Conservation (phyloP, 208 protist species). For the Acanthamoeba sp. region DNA sequence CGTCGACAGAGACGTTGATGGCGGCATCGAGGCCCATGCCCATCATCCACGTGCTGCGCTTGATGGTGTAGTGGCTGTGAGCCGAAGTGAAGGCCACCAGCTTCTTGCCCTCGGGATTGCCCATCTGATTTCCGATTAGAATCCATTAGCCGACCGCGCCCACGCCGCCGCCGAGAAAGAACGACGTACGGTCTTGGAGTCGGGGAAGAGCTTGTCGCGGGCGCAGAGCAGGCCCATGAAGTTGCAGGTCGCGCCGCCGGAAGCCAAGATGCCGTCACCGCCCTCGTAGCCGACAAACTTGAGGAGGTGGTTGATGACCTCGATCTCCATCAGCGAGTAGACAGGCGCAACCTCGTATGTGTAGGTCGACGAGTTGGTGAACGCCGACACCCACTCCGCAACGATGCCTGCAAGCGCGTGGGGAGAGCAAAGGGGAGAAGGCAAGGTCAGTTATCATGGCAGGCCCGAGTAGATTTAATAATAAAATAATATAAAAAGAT, state of each 20-base stretch:
- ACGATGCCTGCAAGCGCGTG: neutral
- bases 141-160: neutral
- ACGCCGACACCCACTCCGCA: slow-evolving; percentile 81
- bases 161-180: no score
- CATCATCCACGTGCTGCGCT: slow-evolving; percentile 80
- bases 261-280: slow-evolving; percentile 84
- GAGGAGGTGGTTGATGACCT: slow-evolving; percentile 62
- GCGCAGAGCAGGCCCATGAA: slow-evolving; percentile 84
- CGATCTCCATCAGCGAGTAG: slow-evolving; percentile 79
- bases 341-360: slow-evolving; percentile 88
- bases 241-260: slow-evolving; percentile 85
- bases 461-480: no score
- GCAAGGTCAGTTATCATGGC: no score
- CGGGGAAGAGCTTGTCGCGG: slow-evolving; percentile 78
- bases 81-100: slow-evolving; percentile 80
- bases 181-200: slow-evolving; percentile 66
- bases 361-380: slow-evolving; percentile 85
- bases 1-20: slow-evolving; percentile 78
- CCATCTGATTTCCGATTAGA: slow-evolving; percentile 27
- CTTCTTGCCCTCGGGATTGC: slow-evolving; percentile 44
- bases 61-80: slow-evolving; percentile 86
- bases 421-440: neutral
- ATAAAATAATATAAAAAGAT: neutral
- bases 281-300: slow-evolving; percentile 71
- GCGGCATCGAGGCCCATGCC: slow-evolving; percentile 84